Percentiles rank a stretch among this genome's conserved stretches.
Conservation (phyloP, 305 asterid genomes). For the Petunia hybrid region DNA sequence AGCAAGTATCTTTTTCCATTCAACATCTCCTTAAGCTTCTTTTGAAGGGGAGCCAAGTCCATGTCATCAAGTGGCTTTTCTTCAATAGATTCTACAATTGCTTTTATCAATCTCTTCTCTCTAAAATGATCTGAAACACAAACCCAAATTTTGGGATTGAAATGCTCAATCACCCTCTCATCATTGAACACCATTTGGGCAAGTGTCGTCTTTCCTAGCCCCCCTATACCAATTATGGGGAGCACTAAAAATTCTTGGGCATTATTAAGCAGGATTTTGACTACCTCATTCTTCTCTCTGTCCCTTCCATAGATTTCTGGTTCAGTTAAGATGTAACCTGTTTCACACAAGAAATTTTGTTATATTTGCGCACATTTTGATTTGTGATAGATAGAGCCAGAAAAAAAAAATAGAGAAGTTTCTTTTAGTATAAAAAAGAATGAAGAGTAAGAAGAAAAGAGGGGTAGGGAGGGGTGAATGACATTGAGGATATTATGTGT, state of each 20-base stretch:
- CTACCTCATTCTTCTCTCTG: not conserved
- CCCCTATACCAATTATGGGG: slow-evolving; percentile 41
- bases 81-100: slow-evolving; percentile 32
- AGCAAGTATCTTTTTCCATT: no score
- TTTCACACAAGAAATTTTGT: not conserved
- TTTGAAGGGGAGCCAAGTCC: no score
- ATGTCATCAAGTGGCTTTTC: not conserved
- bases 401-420: no score
- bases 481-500: no score
- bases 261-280: not conserved
- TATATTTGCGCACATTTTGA: not conserved
- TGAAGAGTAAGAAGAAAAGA: no score
- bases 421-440: no score
- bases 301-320: not conserved
- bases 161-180: slow-evolving; percentile 27
- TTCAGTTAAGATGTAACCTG: not conserved
- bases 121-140: slow-evolving; percentile 35
- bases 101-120: slow-evolving; percentile 24
- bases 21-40: no score
- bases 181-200: slow-evolving; percentile 41
- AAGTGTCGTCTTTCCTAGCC: slow-evolving; percentile 39
- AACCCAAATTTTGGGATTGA: slow-evolving; percentile 39
- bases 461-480: no score
- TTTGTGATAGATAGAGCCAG: no score
- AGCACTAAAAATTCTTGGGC: slow-evolving; percentile 1